These are phyloP conservation scores for Populus nigra DNA, from an alignment of 345 rosid genomes.

Conservation along the genomic window DNA sequence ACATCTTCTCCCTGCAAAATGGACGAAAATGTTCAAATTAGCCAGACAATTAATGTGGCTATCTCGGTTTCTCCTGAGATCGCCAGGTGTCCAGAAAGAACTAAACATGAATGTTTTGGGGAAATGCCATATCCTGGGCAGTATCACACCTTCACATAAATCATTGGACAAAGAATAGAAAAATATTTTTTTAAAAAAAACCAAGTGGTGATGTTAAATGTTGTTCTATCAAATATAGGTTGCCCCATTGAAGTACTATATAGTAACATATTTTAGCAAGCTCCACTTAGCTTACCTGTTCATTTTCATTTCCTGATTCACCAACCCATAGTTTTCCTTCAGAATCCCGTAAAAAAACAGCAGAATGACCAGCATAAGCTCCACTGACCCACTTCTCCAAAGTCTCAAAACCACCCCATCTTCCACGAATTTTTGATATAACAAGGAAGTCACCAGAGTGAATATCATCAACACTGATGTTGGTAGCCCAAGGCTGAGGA, in stretches of 20 bases:
- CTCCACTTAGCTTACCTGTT: slow-evolving; percentile 58
- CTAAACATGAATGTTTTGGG: neutral
- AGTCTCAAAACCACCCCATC: slow-evolving; percentile 98
- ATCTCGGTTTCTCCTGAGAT: neutral
- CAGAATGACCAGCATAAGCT: slow-evolving; percentile 93
- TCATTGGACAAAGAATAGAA: neutral
- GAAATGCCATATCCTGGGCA: neutral
- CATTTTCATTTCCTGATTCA: slow-evolving; percentile 97
- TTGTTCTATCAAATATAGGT: neutral
- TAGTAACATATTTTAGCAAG: neutral
- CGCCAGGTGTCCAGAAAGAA: neutral
- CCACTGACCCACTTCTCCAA: slow-evolving; percentile 99
- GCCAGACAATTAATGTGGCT: neutral
- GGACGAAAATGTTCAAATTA: neutral
- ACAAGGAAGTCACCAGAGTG: slow-evolving; percentile 92
- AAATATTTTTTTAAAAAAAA: neutral
- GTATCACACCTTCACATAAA: neutral
- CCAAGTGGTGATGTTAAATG: neutral
- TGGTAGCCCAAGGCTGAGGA: slow-evolving; percentile 78
- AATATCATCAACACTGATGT: slow-evolving; percentile 63
- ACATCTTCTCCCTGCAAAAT: slow-evolving; percentile 76
- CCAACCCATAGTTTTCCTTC: slow-evolving; percentile 95
- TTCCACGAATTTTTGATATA: slow-evolving; percentile 81
- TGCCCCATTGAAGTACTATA: neutral
- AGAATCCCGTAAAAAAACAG: slow-evolving; percentile 84